Evolutionary conservation across 2,329 filamentous ascomycete genomes (phyloP).

Genomic region (Endocalyx cinctus): DNA sequence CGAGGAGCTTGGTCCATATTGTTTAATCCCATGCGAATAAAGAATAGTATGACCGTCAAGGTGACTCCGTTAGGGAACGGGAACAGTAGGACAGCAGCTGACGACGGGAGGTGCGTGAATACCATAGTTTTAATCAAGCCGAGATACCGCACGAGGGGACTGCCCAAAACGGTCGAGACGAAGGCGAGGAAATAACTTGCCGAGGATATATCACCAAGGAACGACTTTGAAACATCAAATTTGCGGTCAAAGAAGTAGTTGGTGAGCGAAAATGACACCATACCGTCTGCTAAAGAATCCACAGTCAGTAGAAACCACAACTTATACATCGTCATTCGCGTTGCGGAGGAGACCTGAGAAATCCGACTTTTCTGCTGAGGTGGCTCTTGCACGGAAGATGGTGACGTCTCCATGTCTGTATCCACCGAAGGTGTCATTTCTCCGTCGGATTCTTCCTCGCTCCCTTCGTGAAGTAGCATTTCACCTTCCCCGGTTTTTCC

Average conservation of each 20-base stretch:
- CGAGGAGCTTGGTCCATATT: conserved; percentile 67
- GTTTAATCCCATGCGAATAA: conserved; percentile 58
- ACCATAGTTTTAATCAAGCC: conserved; percentile 63
- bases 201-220: conserved; percentile 56
- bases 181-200: conserved; percentile 49
- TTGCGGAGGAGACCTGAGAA: conserved; percentile 52
- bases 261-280: conserved; percentile 55
- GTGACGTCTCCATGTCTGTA: not conserved
- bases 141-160: conserved; percentile 51
- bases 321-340: conserved; percentile 56
- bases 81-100: conserved; percentile 55
- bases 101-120: conserved; percentile 59
- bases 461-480: conserved; percentile 13
- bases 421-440: no score
- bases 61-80: conserved; percentile 48
- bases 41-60: conserved; percentile 49
- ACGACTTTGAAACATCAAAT: conserved; percentile 51
- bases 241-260: conserved; percentile 55
- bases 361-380: conserved; percentile 33
- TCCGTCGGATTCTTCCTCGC: conserved; percentile 11
- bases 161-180: conserved; percentile 51
- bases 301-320: conserved; percentile 61
- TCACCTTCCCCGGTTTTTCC: conserved; percentile 18
- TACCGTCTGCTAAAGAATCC: conserved; percentile 62
- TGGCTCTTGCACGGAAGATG: conserved; percentile 8